Evolutionary conservation across 176 grass and related monocot genomes (phyloP), one percentile per base, ranked within the genome.

Genomic region (Cenchrus fungigraminus): DNA sequence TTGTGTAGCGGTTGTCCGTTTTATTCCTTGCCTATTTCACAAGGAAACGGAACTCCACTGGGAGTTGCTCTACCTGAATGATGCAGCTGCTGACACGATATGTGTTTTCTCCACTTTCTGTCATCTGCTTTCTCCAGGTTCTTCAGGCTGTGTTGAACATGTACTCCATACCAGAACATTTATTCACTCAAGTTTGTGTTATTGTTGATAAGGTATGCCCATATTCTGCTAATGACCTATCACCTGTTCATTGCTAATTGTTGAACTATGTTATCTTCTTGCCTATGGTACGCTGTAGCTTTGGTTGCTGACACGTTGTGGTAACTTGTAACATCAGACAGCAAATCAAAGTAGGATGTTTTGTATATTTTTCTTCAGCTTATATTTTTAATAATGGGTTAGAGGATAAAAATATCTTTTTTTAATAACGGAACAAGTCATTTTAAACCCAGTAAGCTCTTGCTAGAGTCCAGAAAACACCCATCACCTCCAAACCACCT

Each of bases 151-250:
- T 93, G 73, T 56, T 95, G 42, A 71, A 90, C 66, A 92, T 92
- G 82, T 91, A 93, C 77, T 73, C 82, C 44, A 69, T 98, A 74
- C 95, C 92, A 64, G 87, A 98, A 62, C 85, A 88, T 84, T 74
- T 98, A 22, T 95, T 98, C 46, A 68, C 87, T 37, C 34, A 83
- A 93, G 93, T 93, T 65, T 98, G 89, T 83, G 89, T 98, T 34
- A 92, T 93, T 83, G 93, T 98, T 45, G 93, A 98, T 68, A 98
- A 95, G 71, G 92, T 95, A 83, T 65, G 82, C 73, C 50, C 57
- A 43, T 47, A 70, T 73, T 65, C 79, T 70, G 4, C n/a, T 69
- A 44, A 5, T 25, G 44, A 58, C 12, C 29, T 80, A 1, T 9
- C n/a, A 76, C 17, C 6, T 44, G 14, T 54, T 65, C 20, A 4